Evolutionary conservation across 2,329 filamentous ascomycete genomes (phyloP), one percentile per base, ranked within the genome.

Genomic region (Aspergillus floridensis): DNA sequence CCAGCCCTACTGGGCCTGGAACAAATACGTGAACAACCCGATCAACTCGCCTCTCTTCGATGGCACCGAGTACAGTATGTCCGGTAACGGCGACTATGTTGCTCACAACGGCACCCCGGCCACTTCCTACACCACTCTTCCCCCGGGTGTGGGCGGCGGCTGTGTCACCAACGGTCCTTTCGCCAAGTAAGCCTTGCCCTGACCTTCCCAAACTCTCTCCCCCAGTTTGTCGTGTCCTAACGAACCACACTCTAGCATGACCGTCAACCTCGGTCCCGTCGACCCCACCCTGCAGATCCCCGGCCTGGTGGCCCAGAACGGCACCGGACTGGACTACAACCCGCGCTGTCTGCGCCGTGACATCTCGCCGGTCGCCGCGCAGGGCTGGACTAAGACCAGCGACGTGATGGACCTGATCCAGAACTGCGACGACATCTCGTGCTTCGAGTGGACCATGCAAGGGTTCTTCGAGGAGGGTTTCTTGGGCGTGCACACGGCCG

Each of bases 401-500:
- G 38, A 66, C 1, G 62, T 71, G 4, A 54, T 63, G 19, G 59
- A 58, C 31, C 53, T 71, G 14, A 65, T 72, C 57, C 31, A 51
- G 0, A 59, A 64, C 19, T 59, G 65, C 54, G 56, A 59, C 2
- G 63, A 70, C 47, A 68, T 76, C 53, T 56, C 57, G 21, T 22
- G 56, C 50, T 70, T 67, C 54, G 63, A 68, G 54, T 58, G 47
- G 16, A 57, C 47, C 22, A 63, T 70, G 53, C 67, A 67, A 55
- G 68, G 68, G 4, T 56, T 63, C 22, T 63, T 63, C 26, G 58
- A 60, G 59, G 78, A 79, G 7, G 76, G 59, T 1, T 64, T 62
- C 29, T 70, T 74, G 32, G 77, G 77, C 22, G 72, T 81, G 5
- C 80, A 82, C 59, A 75, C 74, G 1, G 78, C 68, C 2, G 80